phyloP scores from a whole-genome alignment of 306 rosid species.

The Leucaena leucocephala region DNA sequence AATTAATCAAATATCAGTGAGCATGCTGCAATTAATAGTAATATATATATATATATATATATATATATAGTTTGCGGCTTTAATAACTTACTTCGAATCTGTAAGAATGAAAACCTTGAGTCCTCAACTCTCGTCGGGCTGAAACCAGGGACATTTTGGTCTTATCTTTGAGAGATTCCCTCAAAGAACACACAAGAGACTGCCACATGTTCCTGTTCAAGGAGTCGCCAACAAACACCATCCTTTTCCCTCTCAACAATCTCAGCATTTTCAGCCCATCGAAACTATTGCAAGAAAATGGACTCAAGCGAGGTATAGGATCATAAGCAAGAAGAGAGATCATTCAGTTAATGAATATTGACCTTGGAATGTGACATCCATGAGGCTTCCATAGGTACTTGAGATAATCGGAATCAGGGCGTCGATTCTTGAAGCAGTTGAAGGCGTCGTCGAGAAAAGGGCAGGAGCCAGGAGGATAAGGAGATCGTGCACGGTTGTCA shows the following conservation, averaged over 20 bases:
- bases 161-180: conserved; percentile 40
- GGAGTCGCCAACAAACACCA: conserved; percentile 52
- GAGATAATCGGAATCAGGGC: conserved; percentile 35
- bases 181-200: conserved; percentile 42
- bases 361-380: conserved; percentile 46
- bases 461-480: conserved; percentile 38
- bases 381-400: conserved; percentile 46
- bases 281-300: neutral
- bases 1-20: neutral
- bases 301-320: neutral
- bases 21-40: neutral
- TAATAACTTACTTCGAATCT: conserved; percentile 37
- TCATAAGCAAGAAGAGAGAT: neutral
- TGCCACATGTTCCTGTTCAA: conserved; percentile 54
- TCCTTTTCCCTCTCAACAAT: conserved; percentile 42
- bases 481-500: conserved; percentile 12
- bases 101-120: conserved; percentile 45
- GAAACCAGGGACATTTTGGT: conserved; percentile 37
- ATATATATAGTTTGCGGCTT: neutral
- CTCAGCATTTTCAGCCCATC: conserved; percentile 40
- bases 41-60: too few relatives aligned
- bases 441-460: conserved; percentile 43
- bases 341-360: neutral
- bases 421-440: conserved; percentile 52
- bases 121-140: conserved; percentile 28